Base-by-base conservation (phyloP, 257 asterid genomes). In the Gynochthodes officinalis region DNA sequence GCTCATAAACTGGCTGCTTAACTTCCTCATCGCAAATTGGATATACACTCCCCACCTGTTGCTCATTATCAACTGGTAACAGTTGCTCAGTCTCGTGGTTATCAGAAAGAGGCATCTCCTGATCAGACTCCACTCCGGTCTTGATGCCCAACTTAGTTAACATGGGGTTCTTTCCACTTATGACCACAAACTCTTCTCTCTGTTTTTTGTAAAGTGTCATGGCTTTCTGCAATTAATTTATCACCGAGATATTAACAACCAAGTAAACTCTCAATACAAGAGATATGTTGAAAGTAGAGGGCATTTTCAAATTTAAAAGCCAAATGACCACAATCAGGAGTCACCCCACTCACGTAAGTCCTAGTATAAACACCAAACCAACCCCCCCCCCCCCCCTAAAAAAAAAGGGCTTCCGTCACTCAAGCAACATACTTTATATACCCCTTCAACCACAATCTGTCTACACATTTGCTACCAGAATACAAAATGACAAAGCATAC, bases 181-280 rank as follows among this genome's bases (percentile, higher is more conserved):
- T 65, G 75, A 76, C 78, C 73, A 43, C 32, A 65, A 60, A 27
- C 49, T 74, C 77, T 16, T 77, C 89, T 75, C 77, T 86, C 80
- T 84, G 87, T 82, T 82, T 83, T 85, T 84, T 84, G 77, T 94
- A 94, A 40, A 89, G 95, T 19, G 87, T 76, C 81, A 88, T 73
- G 46, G 97, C 91, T 86, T 84, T 91, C 99, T 94, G 92, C 84
- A 83, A n/a, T n/a, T n/a, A 71, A 64, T 63, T 50, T 48, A 79
- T 28, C 65, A 66, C 10, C 7, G 14, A 46, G 39, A 40, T 48
- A 64, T 79, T 16, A 81, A 73, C 46, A 70, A 66, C 52, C 40
- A 28, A 42, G 30, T 15, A 67, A 67, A 33, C 19, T 35, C 14
- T 13, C 69, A 39, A 9, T 7, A 35, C 28, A 16, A 12, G 14